A percentile compares a stretch with the other conserved stretches of the same genome.
Conservation (phyloP, 2,329 filamentous ascomycete genomes). For the Samsoniella hepiali region DNA sequence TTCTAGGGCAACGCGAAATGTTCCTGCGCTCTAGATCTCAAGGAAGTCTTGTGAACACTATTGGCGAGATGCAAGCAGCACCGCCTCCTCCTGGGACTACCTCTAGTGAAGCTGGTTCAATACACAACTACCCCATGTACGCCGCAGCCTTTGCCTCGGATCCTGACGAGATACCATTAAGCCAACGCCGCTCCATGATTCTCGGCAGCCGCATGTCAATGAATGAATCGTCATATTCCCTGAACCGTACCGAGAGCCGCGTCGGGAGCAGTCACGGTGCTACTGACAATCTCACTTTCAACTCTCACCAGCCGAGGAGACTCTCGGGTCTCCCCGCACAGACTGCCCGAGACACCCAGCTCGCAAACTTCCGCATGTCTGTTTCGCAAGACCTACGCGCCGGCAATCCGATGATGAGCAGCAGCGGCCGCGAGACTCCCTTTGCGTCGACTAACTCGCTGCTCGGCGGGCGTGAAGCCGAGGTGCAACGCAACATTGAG, state of each 20-base stretch:
- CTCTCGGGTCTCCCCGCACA: conserved; percentile 40
- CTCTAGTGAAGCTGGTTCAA: conserved; percentile 41
- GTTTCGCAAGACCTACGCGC: conserved; percentile 59
- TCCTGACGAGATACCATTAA: conserved; percentile 68
- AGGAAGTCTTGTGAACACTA: conserved; percentile 34
- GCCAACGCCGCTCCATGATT: conserved; percentile 61
- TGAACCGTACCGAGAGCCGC: conserved; percentile 8
- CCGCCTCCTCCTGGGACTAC: conserved; percentile 23
- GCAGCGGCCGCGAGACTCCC: conserved; percentile 38
- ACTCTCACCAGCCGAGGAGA: conserved; percentile 55
- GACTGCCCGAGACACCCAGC: conserved; percentile 52
- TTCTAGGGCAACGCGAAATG: conserved; percentile 54
- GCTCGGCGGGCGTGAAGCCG: conserved; percentile 36
- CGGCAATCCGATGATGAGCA: conserved; percentile 34
- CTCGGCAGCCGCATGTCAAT: conserved; percentile 43
- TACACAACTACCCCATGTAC: conserved; percentile 37
- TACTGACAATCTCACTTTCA: conserved; percentile 40
- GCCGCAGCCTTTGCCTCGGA: conserved; percentile 37
- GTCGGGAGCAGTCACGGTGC: conserved; percentile 24
- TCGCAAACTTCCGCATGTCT: conserved; percentile 66
- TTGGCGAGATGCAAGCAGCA: conserved; percentile 27
- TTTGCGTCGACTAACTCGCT: conserved; percentile 35
- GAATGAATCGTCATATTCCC: conserved; percentile 13
- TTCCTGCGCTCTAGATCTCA: conserved; percentile 52
- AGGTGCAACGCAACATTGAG: conserved; percentile 49